These are phyloP conservation scores for Houttuynia cordata DNA, from an alignment of 164 flowering plant species.

Conservation along the genomic window DNA sequence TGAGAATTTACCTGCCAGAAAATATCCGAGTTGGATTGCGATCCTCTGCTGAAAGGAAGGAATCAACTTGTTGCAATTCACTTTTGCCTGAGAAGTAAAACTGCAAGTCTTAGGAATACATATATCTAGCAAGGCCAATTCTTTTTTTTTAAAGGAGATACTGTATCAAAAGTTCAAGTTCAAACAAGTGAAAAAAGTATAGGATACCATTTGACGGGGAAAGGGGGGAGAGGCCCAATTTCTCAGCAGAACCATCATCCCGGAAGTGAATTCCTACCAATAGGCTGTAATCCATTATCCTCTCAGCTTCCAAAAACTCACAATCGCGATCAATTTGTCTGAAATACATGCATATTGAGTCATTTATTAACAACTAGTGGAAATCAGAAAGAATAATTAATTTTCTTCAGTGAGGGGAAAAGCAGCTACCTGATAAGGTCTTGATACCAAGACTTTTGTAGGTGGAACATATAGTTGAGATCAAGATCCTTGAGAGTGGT, in stretches of 20 bases:
- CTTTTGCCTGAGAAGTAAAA: conserved; percentile 27
- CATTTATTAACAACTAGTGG: not conserved
- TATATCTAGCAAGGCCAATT: not conserved
- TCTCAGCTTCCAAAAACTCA: conserved; percentile 69
- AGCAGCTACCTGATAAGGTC: conserved; percentile 47
- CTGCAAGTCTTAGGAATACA: not conserved
- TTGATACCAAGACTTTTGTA: conserved; percentile 51
- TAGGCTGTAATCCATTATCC: conserved; percentile 90
- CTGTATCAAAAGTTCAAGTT: not conserved
- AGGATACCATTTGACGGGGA: conserved; percentile 10
- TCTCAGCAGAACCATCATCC: conserved; percentile 46
- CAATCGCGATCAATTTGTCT: conserved; percentile 79
- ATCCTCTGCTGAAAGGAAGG: conserved; percentile 46
- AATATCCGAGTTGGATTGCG: conserved; percentile 48
- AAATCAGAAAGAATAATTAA: not conserved
- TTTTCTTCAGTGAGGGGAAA: not conserved
- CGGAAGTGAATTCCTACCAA: conserved; percentile 80
- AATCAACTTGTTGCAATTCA: conserved; percentile 36
- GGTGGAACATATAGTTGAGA: conserved; percentile 64
- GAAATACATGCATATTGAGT: conserved; percentile 4
- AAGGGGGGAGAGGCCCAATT: conserved; percentile 54
- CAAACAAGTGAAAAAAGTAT: not conserved
- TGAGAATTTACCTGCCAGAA: conserved; percentile 44
- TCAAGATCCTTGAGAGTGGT: conserved; percentile 79
- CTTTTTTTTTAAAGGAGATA: no score